Percentiles rank a stretch among this genome's conserved stretches.
phyloP scores from a whole-genome alignment of 2,329 filamentous ascomycete species.

The Penicillium sp. region DNA sequence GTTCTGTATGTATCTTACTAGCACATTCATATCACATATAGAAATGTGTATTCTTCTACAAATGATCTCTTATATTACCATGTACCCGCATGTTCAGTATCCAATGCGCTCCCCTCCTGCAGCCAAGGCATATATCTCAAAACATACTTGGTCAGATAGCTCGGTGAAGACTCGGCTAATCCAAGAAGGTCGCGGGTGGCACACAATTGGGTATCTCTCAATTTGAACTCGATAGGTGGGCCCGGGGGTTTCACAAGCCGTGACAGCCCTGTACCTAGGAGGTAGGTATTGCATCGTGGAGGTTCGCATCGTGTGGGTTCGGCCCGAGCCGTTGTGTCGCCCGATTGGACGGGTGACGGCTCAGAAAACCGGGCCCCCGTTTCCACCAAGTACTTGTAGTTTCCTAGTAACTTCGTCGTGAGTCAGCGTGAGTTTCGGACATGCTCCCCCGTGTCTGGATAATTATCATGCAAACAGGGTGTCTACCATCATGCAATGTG shows the following conservation, averaged over 20 bases:
- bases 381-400: neutral
- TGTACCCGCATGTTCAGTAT: neutral
- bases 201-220: neutral
- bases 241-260: neutral
- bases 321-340: constrained; percentile 4
- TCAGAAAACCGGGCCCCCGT: neutral
- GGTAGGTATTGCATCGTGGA: neutral
- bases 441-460: neutral
- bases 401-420: neutral
- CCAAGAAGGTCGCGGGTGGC: neutral
- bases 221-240: neutral
- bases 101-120: no score
- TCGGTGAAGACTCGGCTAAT: no score
- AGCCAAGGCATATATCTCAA: neutral
- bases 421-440: neutral
- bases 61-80: neutral
- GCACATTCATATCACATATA: neutral
- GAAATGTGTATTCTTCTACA: neutral
- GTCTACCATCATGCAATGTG: neutral
- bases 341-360: neutral
- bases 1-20: neutral
- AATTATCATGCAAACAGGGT: neutral
- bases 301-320: neutral
- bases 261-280: neutral
- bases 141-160: neutral